phyloP scores from a whole-genome alignment of 179 eudicot species.

The Beta lomatogona region DNA sequence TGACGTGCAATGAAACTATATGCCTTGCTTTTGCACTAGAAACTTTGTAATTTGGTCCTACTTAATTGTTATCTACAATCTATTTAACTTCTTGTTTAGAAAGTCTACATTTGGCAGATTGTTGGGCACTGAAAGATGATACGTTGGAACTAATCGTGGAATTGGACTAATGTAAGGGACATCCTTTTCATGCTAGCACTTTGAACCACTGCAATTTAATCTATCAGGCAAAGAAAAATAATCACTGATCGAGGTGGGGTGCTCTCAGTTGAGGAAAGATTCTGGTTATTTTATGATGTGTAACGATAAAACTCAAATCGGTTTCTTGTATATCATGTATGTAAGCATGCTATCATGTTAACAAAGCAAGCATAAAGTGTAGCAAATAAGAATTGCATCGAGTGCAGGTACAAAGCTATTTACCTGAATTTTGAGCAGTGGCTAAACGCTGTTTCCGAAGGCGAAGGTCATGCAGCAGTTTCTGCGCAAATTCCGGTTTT shows the following conservation, averaged over 20 bases:
- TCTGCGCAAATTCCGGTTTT: conserved; percentile 83
- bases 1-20: neutral
- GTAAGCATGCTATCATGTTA: neutral
- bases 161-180: neutral
- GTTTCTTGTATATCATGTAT: neutral
- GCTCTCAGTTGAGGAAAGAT: neutral
- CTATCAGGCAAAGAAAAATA: too few relatives aligned
- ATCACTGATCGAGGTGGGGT: too few relatives aligned
- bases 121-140: neutral
- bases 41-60: neutral
- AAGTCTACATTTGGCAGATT: neutral
- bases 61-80: neutral
- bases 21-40: neutral
- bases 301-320: neutral
- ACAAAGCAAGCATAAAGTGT: neutral
- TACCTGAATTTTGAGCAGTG: conserved; percentile 49
- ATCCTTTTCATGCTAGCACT: too few relatives aligned
- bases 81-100: neutral
- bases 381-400: neutral
- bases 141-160: neutral
- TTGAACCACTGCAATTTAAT: too few relatives aligned
- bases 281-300: conserved; percentile 6
- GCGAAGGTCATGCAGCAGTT: conserved; percentile 77
- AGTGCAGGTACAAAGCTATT: conserved; percentile 11
- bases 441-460: conserved; percentile 72